These are phyloP conservation scores for Wallacemonas sp. DNA, from an alignment of 208 protist genomes.

Conservation along the genomic window DNA sequence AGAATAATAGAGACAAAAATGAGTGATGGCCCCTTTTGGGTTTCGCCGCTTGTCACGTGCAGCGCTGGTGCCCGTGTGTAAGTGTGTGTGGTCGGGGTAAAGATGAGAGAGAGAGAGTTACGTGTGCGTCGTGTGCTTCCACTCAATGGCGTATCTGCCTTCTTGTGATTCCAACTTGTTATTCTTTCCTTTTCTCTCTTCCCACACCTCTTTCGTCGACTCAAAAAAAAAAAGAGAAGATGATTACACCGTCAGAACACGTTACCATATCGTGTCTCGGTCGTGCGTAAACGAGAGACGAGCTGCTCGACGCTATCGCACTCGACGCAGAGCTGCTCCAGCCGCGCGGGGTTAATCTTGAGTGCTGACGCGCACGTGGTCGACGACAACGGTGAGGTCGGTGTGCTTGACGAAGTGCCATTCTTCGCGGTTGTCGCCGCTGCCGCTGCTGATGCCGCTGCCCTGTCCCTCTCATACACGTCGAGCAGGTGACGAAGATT, in stretches of 20 bases:
- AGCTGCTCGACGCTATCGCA: slow-evolving; percentile 34
- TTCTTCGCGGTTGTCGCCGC: not conserved
- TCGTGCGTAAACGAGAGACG: slow-evolving; percentile 16
- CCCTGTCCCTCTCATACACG: not conserved
- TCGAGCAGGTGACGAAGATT: not conserved
- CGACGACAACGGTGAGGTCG: not conserved
- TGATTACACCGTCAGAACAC: slow-evolving; percentile 20
- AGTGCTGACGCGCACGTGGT: not conserved
- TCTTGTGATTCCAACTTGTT: no score
- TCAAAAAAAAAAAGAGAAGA: not conserved
- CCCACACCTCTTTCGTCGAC: no score
- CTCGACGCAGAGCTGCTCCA: slow-evolving; percentile 58
- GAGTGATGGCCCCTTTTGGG: no score
- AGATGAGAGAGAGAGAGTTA: no score
- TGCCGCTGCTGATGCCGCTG: no score
- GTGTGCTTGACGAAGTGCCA: not conserved
- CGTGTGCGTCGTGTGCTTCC: no score
- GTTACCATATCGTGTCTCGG: slow-evolving; percentile 15
- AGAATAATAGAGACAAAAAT: not conserved
- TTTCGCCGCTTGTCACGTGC: no score
- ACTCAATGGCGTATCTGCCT: no score
- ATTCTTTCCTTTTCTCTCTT: no score
- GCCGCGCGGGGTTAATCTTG: slow-evolving; percentile 37
- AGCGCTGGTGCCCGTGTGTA: no score
- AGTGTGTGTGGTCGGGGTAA: no score